Base-by-base conservation (phyloP, 495 filamentous ascomycete species). In the Daldinia grandis region DNA sequence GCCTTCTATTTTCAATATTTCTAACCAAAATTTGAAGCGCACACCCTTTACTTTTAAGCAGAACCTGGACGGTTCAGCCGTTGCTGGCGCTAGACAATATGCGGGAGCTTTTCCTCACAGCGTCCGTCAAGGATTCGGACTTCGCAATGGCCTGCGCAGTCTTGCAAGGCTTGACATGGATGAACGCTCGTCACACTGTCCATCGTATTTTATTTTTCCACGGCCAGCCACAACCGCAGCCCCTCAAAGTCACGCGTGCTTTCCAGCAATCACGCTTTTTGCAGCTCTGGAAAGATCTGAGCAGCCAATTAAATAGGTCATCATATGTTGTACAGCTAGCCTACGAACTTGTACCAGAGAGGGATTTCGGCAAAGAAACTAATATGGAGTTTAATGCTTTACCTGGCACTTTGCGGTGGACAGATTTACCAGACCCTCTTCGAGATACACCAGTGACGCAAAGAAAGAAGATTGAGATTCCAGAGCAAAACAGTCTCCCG, bases 81-180 rank as follows among this genome's bases (percentile, higher is more conserved):
- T 2, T 37, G 4, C 53, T 19, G 21, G 1, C 17, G 7, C 14
- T 5, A 56, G 25, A 15, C 53, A 56, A 35, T 10, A 78, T 81
- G 70, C 73, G 81, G 68, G 83, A 85, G 53, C 73, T 83, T 15
- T 83, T 83, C 53, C 72, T 84, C 49, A 79, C 80, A 1, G 76
- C 78, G 1, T 54, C 78, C 10, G 78, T 83, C 25, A 58, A 65
- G 14, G 76, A 79, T 17, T 55, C 30, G 28, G 78, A 82, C 31
- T 75, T 77, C 25, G 19, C 62, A 5, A 80, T 73, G 65, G 79
- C 82, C 2, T 76, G 77, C 9, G 75, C 80, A 0, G 62, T 85
- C 8, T 53, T 85, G 1, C 68, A 76, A 27, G 83, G 83, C 15
- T 51, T 82, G 50, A 79, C 78, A 3, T 80, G 80, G 60, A 81